Evolutionary conservation across 768 basidiomycete genomes (phyloP), one percentile per base, ranked within the genome.

Genomic region (Mycena sanguinolenta): DNA sequence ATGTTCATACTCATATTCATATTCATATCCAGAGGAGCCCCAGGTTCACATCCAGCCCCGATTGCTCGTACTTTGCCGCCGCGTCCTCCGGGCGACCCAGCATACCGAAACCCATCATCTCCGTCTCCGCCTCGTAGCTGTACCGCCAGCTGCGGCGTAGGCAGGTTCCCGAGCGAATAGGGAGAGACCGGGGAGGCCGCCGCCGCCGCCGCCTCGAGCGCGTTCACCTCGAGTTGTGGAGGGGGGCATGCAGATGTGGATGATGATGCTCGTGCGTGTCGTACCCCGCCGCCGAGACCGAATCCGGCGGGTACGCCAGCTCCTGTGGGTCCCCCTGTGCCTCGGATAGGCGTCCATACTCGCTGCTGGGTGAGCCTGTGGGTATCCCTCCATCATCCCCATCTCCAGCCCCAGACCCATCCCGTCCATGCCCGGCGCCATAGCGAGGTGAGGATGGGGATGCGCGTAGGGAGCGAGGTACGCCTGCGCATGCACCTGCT

Each of bases 391-490:
- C 46, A 58, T 58, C 66, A 68, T 72, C 49, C 53, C 68, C 63
- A 64, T 64, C 39, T 39, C 39, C 39, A 39, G 39, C 69, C 65
- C n/a, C n/a, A n/a, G n/a, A n/a, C n/a, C n/a, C n/a, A n/a, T 34
- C 58, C 38, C n/a, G 13, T 38, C 72, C 72, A 73, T 69, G 30
- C 58, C n/a, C n/a, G n/a, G n/a, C n/a, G n/a, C 61, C 72, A 70
- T 63, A 60, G 65, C 72, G 63, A 34, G 46, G n/a, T 68, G 62
- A 13, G 64, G 76, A 73, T 72, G 30, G 44, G 58, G 58, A 58
- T 58, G 71, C 71, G 67, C 66, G 59, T 63, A 65, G 21, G 69
- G 58, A 21, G 42, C 77, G 72, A 74, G 78, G 28, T 73, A 67
- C 46, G 72, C 32, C 69, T 59, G 63, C 32, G 61, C 55, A 57